Percentiles rank a stretch among this genome's conserved stretches.
Evolutionary conservation across 2,329 filamentous ascomycete species (phyloP).

Genomic region (Diaporthe longicolla): DNA sequence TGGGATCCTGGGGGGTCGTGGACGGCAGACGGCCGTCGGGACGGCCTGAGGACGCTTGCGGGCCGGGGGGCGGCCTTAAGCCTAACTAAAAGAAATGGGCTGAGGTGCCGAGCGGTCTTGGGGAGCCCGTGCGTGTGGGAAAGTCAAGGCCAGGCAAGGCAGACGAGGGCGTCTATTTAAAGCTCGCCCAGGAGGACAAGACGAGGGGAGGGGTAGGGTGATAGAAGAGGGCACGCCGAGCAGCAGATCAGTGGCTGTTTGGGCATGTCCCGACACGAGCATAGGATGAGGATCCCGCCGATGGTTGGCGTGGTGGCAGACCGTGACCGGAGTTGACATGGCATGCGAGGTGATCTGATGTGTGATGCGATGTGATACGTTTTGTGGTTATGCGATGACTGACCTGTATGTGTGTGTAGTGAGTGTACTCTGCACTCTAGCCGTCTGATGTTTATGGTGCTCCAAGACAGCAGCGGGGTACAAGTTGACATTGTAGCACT

Average conservation of each 20-base stretch:
- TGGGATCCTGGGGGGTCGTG: not conserved
- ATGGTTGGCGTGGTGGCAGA: not conserved
- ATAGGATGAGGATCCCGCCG: not conserved
- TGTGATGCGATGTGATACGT: not conserved
- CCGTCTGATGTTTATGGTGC: not conserved
- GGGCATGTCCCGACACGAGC: not conserved
- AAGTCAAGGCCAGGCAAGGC: not conserved
- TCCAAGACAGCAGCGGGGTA: not conserved
- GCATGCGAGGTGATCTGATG: not conserved
- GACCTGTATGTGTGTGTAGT: too few relatives aligned
- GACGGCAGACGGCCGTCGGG: not conserved
- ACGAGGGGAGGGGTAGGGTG: not conserved
- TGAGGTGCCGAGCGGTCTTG: conserved; percentile 16
- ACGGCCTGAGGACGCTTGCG: not conserved
- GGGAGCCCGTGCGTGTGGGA: conserved; percentile 3
- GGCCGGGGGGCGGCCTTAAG: not conserved
- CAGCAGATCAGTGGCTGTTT: not conserved
- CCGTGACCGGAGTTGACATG: not conserved
- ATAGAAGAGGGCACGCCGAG: not conserved
- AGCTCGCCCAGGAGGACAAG: not conserved
- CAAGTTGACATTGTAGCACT: not conserved
- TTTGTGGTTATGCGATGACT: not conserved
- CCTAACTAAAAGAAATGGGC: not conserved
- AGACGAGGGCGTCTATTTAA: not conserved
- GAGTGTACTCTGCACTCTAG: not conserved